These are phyloP conservation scores for Debaryomyces castellii DNA, from an alignment of 805 yeast genomes.

Conservation along the genomic window DNA sequence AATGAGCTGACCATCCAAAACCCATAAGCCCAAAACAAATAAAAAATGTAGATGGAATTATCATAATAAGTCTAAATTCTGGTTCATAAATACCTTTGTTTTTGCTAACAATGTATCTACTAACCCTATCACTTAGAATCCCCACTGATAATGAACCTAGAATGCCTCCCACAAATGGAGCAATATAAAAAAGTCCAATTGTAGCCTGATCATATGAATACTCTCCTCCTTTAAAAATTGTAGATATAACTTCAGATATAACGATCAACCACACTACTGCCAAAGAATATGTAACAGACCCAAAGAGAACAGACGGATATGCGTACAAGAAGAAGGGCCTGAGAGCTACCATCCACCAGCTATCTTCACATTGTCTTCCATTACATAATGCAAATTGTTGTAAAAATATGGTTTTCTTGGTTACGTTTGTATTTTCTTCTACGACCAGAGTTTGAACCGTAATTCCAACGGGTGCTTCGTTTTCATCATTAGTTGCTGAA, in stretches of 20 bases:
- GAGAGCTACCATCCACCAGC: constrained; percentile 55
- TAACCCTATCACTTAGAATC: constrained; percentile 46
- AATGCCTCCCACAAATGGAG: constrained; percentile 59
- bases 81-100: constrained; percentile 63
- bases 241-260: constrained; percentile 55
- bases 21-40: constrained; percentile 57
- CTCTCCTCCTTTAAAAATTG: constrained; percentile 45
- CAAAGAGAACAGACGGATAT: constrained; percentile 53
- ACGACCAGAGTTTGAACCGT: constrained; percentile 6
- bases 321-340: constrained; percentile 52
- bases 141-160: constrained; percentile 59
- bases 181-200: constrained; percentile 53
- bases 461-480: constrained; percentile 9
- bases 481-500: neutral
- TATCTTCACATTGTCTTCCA: constrained; percentile 50
- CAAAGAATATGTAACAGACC: constrained; percentile 51
- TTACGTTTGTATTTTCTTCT: constrained; percentile 1
- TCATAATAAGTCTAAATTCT: constrained; percentile 56
- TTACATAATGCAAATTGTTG: constrained; percentile 41
- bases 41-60: constrained; percentile 45
- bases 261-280: constrained; percentile 67
- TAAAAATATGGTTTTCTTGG: constrained; percentile 12
- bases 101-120: constrained; percentile 39
- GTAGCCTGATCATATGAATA: constrained; percentile 46
- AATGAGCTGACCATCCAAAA: constrained; percentile 58